These are phyloP conservation scores for Sarocladium brachiariae DNA, from an alignment of 2,329 filamentous ascomycete species.

Conservation along the genomic window DNA sequence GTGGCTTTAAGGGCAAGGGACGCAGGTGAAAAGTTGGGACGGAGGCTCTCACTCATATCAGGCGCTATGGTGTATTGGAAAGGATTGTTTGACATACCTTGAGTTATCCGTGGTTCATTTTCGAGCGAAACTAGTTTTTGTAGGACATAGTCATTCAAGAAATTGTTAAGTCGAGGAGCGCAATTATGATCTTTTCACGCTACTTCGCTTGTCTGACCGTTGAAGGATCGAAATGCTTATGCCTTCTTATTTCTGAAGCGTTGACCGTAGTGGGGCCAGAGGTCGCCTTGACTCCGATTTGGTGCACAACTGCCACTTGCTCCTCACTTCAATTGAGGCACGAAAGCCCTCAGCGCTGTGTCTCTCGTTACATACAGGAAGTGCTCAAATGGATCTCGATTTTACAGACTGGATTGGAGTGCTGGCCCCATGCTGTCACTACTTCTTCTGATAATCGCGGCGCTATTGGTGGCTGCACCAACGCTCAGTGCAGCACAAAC, in stretches of 20 bases:
- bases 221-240: too few relatives aligned
- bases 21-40: not conserved
- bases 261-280: too few relatives aligned
- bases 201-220: too few relatives aligned
- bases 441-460: not conserved
- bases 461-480: not conserved
- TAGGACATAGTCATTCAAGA: constrained; percentile 3
- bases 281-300: too few relatives aligned
- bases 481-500: not conserved
- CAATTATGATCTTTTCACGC: too few relatives aligned
- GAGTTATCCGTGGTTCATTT: not conserved
- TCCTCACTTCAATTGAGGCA: too few relatives aligned
- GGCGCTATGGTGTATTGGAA: constrained; percentile 7
- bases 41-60: not conserved
- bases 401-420: not conserved
- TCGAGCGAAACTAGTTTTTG: constrained; percentile 5
- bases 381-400: too few relatives aligned
- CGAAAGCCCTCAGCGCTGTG: too few relatives aligned
- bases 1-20: constrained; percentile 15
- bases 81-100: constrained; percentile 6
- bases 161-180: not conserved
- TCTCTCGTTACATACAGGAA: too few relatives aligned
- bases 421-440: not conserved
- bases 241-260: not conserved
- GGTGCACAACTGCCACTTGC: too few relatives aligned